These are phyloP conservation scores for Aspergillus saccharolyticus DNA, from an alignment of 495 filamentous ascomycete species.

Conservation along the genomic window DNA sequence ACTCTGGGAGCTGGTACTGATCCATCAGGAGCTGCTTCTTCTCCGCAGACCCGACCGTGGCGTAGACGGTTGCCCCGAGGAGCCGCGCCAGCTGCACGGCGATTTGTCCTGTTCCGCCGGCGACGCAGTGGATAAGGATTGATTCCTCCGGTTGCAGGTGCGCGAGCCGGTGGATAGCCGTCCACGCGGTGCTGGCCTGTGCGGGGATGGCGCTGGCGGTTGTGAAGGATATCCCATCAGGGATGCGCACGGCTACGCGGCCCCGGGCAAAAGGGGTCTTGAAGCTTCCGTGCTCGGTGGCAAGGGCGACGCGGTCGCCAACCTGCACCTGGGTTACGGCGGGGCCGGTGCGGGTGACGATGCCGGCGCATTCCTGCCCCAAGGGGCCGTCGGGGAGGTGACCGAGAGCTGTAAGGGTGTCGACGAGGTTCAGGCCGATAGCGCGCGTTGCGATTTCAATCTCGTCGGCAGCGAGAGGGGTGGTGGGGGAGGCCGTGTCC, in stretches of 20 bases:
- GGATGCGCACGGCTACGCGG: neutral
- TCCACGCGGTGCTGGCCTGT: too few relatives aligned
- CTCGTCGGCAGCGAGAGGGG: neutral
- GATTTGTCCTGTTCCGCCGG: conserved; percentile 45
- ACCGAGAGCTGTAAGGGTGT: conserved; percentile 2
- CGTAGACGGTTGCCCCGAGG: conserved; percentile 47
- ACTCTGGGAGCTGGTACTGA: too few relatives aligned
- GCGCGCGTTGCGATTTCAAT: conserved; percentile 6
- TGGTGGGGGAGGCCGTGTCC: neutral
- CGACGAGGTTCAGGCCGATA: neutral
- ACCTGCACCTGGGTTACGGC: neutral
- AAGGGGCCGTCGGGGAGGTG: conserved; percentile 14
- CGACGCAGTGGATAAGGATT: conserved; percentile 27
- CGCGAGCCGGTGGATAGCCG: conserved; percentile 5
- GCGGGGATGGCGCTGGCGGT: too few relatives aligned
- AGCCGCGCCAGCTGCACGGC: conserved; percentile 49
- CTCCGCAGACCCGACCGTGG: neutral
- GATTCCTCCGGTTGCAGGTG: conserved; percentile 18
- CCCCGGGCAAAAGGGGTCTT: neutral
- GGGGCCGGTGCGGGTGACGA: conserved; percentile 28
- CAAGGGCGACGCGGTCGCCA: conserved; percentile 20
- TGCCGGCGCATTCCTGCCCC: conserved; percentile 29
- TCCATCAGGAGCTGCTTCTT: too few relatives aligned
- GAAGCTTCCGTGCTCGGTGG: neutral
- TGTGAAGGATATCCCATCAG: conserved; percentile 3